phyloP scores from a whole-genome alignment of 208 protist species.

The Leishmania major region DNA sequence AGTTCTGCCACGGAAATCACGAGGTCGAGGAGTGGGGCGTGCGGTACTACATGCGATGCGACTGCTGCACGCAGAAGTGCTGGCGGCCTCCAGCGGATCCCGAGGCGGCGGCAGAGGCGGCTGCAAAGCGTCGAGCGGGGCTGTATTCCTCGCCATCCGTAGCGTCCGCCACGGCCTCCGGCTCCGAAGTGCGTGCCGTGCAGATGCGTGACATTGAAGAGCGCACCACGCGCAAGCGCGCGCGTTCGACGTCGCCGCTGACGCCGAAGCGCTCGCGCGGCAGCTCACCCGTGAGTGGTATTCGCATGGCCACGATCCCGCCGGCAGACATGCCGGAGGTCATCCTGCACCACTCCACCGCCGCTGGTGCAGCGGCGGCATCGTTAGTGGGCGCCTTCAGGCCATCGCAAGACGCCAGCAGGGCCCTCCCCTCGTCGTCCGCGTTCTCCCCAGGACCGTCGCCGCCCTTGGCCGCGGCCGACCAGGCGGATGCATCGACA shows the following conservation, averaged over 20 bases:
- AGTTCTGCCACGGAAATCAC: conserved; percentile 80
- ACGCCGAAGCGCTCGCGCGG: conserved; percentile 45
- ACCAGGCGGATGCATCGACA: neutral
- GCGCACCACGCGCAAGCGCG: conserved; percentile 41
- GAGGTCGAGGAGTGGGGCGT: conserved; percentile 88
- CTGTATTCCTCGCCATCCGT: neutral
- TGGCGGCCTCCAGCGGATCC: conserved; percentile 38
- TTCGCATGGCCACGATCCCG: conserved; percentile 35
- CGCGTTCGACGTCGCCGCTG: conserved; percentile 51
- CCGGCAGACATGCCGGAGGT: conserved; percentile 40
- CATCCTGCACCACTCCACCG: conserved; percentile 18
- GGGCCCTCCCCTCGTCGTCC: neutral
- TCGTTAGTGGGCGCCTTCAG: neutral
- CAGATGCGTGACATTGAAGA: conserved; percentile 21
- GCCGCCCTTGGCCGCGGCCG: neutral
- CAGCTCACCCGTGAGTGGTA: conserved; percentile 37
- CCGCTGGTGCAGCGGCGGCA: neutral
- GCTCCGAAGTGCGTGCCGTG: conserved; percentile 3
- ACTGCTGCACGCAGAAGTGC: conserved; percentile 84
- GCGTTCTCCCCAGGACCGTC: neutral
- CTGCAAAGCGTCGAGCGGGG: neutral
- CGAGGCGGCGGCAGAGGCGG: neutral
- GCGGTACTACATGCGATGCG: conserved; percentile 85
- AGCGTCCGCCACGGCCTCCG: neutral
- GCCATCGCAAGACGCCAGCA: neutral